Evolutionary conservation across 768 basidiomycete genomes (phyloP).

Genomic region (Termitomyces sp.): DNA sequence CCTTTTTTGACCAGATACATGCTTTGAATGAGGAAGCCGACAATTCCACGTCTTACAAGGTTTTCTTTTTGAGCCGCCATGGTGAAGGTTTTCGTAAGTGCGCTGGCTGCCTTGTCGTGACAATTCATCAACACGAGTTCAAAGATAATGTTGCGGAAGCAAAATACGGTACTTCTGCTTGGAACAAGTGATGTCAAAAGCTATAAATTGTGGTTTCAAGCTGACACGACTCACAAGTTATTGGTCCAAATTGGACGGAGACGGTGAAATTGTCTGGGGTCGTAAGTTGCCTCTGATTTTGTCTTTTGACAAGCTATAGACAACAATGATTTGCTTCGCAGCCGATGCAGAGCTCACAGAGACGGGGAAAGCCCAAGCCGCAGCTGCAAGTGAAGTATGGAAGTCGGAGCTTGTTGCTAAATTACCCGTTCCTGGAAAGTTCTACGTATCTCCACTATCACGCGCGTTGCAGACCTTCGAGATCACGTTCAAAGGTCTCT

Average conservation of each 20-base stretch:
- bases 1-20: conserved; percentile 33
- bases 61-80: conserved; percentile 63
- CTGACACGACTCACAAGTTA: conserved; percentile 28
- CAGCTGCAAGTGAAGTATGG: conserved; percentile 40
- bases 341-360: conserved; percentile 64
- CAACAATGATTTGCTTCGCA: conserved; percentile 13
- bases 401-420: conserved; percentile 32
- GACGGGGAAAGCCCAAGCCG: conserved; percentile 52
- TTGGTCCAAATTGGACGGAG: conserved; percentile 59
- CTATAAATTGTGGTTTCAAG: background rate
- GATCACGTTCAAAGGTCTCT: conserved; percentile 39
- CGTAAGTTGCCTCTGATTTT: conserved; percentile 36
- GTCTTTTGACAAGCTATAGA: background rate
- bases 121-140: background rate
- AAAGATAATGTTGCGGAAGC: conserved; percentile 62
- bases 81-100: conserved; percentile 68
- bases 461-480: conserved; percentile 54
- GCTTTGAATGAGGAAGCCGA: conserved; percentile 39
- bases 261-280: conserved; percentile 67
- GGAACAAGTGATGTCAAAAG: conserved; percentile 47
- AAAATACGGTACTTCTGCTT: conserved; percentile 52
- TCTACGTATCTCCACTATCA: conserved; percentile 60
- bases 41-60: conserved; percentile 44
- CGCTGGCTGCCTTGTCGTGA: background rate
- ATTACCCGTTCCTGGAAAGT: conserved; percentile 47